A percentile compares a stretch with the other conserved stretches of the same genome.
phyloP scores from a whole-genome alignment of 2,329 filamentous ascomycete species.

The Penicillium digitatum region DNA sequence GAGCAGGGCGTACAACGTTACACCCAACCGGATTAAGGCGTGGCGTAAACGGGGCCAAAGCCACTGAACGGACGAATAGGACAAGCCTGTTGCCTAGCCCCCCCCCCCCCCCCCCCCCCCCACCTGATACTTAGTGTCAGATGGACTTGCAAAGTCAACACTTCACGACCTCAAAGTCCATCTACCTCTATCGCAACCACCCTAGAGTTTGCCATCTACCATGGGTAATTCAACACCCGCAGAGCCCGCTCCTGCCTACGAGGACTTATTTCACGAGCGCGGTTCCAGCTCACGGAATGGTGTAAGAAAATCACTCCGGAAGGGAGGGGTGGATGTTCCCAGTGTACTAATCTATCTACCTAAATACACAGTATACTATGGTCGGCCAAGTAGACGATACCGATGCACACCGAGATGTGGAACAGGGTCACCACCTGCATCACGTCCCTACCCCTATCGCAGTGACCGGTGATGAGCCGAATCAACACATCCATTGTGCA shows the following conservation, averaged over 20 bases:
- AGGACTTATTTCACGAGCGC: constrained; percentile 12
- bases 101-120: too few relatives aligned
- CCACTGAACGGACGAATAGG: not conserved
- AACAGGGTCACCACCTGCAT: constrained; percentile 2
- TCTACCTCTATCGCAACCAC: too few relatives aligned
- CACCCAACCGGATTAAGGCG: not conserved
- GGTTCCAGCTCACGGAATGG: constrained; percentile 7
- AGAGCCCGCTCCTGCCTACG: constrained; percentile 13
- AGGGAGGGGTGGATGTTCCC: not conserved
- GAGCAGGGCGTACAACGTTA: too few relatives aligned
- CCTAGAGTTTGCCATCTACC: not conserved
- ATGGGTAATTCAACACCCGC: constrained; percentile 3
- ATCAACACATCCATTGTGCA: constrained; percentile 15
- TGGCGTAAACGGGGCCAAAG: not conserved
- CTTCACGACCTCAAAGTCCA: not conserved
- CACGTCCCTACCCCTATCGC: not conserved
- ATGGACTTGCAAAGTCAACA: not conserved
- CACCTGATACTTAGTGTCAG: not conserved
- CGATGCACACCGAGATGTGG: not conserved
- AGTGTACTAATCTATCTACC: not conserved
- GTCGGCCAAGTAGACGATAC: constrained; percentile 1
- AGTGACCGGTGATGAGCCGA: not conserved
- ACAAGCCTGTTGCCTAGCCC: not conserved
- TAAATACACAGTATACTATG: constrained; percentile 1
- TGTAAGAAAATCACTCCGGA: not conserved